A percentile compares a stretch with the other conserved stretches of the same genome.
phyloP scores from a whole-genome alignment of 441 rosid species.

The Daphne laureola region DNA sequence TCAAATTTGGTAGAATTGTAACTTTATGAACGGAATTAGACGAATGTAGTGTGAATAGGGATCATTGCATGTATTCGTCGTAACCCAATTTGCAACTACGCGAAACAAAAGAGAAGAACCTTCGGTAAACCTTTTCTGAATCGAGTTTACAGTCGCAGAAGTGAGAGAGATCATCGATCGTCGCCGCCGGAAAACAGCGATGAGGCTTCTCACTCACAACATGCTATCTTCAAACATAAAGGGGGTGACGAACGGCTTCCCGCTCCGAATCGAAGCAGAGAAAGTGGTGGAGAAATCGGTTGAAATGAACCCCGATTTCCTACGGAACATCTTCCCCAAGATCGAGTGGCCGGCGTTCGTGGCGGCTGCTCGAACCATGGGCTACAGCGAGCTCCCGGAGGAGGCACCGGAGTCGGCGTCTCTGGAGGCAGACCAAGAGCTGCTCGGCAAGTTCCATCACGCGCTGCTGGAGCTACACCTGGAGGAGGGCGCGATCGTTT shows the following conservation, averaged over 20 bases:
- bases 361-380: constrained; percentile 58
- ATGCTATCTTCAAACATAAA: constrained; percentile 82
- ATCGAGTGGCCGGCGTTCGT: constrained; percentile 75
- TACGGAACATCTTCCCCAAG: constrained; percentile 55
- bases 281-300: constrained; percentile 50
- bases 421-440: constrained; percentile 51
- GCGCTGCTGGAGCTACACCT: constrained; percentile 84
- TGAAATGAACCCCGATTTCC: constrained; percentile 67
- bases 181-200: constrained; percentile 13
- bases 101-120: too few species aligned
- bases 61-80: too few species aligned
- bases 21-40: too few species aligned
- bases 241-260: constrained; percentile 77
- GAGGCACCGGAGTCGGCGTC: constrained; percentile 35
- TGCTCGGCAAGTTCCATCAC: constrained; percentile 66
- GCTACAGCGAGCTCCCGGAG: constrained; percentile 70
- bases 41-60: too few species aligned
- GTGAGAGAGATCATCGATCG: too few species aligned
- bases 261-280: constrained; percentile 53
- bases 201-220: constrained; percentile 90
- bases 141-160: too few species aligned
- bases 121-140: too few species aligned
- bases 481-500: constrained; percentile 77
- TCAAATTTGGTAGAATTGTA: too few species aligned
- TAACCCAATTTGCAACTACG: too few species aligned